Conservation (phyloP, 768 basidiomycete genomes). For the Tricholoma furcatifolium region DNA sequence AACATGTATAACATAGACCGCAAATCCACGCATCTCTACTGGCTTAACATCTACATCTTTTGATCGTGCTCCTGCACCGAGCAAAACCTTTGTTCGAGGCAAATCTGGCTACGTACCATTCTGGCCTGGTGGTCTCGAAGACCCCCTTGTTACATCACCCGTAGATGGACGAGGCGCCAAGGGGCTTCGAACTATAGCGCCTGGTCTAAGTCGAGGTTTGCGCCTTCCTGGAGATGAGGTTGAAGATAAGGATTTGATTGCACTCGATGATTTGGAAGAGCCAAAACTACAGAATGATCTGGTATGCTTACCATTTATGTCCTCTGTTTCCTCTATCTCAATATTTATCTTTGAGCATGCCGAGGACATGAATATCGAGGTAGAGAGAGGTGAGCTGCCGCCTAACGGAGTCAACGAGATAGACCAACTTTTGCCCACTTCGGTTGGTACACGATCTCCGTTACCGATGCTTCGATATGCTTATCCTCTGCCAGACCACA, state of each 20-base stretch:
- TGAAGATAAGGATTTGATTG: constrained; percentile 43
- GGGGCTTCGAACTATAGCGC: constrained; percentile 69
- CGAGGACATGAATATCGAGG: constrained; percentile 13
- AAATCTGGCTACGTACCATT: constrained; percentile 94
- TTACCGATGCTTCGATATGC: neutral
- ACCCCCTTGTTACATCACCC: constrained; percentile 39
- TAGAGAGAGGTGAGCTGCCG: constrained; percentile 14
- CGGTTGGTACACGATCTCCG: constrained; percentile 29
- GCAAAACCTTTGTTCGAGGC: constrained; percentile 84
- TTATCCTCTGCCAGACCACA: constrained; percentile 40
- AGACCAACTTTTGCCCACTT: constrained; percentile 75
- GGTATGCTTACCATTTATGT: constrained; percentile 14
- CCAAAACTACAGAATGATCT: constrained; percentile 9
- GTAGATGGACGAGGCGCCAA: constrained; percentile 34
- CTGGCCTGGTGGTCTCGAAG: constrained; percentile 89
- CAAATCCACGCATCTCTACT: constrained; percentile 53
- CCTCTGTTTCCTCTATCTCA: neutral
- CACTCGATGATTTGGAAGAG: constrained; percentile 23
- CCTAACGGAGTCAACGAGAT: constrained; percentile 46
- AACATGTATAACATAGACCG: constrained; percentile 39
- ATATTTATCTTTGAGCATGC: neutral
- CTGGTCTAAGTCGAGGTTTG: constrained; percentile 81
- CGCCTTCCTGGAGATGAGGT: constrained; percentile 55
- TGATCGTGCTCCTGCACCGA: constrained; percentile 78
- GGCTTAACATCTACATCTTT: constrained; percentile 85